Evolutionary conservation across 176 grass and related monocot species (phyloP).

Genomic region (Triticum dicoccoides): DNA sequence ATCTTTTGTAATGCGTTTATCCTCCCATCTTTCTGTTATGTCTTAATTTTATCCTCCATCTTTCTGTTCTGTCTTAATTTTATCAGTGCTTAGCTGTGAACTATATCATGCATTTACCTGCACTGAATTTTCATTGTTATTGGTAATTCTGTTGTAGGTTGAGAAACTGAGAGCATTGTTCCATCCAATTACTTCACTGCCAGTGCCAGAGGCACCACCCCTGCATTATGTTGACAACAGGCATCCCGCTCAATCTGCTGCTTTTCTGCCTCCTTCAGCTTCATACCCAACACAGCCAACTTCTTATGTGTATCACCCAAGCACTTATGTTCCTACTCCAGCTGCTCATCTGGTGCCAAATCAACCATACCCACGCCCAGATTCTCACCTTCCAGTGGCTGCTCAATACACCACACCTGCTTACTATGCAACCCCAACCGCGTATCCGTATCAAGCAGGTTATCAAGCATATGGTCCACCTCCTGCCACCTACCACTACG

Average conservation of each 20-base stretch:
- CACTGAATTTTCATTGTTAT: constrained; percentile 12
- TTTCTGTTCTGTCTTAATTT: constrained; percentile 4
- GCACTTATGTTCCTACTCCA: background rate
- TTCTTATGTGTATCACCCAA: constrained; percentile 26
- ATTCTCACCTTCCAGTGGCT: constrained; percentile 6
- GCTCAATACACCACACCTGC: background rate
- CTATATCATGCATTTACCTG: background rate
- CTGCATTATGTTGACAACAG: constrained; percentile 34
- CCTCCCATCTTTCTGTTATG: too few species aligned
- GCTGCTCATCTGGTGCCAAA: background rate
- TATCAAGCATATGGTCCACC: constrained; percentile 7
- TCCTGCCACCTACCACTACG: constrained; percentile 18
- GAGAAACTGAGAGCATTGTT: constrained; percentile 46
- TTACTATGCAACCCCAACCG: background rate
- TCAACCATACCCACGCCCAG: constrained; percentile 20
- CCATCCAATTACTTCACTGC: constrained; percentile 28
- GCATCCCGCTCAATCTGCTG: background rate
- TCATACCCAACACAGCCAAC: background rate
- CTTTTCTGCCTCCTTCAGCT: constrained; percentile 3
- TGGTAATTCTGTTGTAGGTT: constrained; percentile 44
- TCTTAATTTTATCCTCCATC: background rate
- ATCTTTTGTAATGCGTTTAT: background rate
- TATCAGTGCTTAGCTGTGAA: constrained; percentile 9
- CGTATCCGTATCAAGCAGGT: constrained; percentile 25
- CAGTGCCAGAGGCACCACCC: constrained; percentile 22